Percentiles rank a stretch among this genome's conserved stretches.
These are phyloP conservation scores for Suillus americanus DNA, from an alignment of 768 basidiomycete species.

Conservation along the genomic window DNA sequence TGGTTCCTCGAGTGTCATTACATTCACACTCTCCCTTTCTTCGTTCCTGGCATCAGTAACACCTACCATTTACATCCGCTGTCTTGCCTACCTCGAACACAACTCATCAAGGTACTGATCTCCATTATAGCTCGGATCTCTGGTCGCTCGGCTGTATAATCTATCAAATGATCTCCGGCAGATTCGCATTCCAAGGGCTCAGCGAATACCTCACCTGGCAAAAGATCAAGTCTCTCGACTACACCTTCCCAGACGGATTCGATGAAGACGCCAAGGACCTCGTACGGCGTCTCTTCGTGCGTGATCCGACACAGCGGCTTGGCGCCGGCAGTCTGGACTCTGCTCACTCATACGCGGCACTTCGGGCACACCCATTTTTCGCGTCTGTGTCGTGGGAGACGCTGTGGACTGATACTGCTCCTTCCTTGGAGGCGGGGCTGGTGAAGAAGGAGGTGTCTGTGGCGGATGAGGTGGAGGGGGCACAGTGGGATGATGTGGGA, in stretches of 20 bases:
- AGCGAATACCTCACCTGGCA: constrained; percentile 96
- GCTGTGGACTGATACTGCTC: constrained; percentile 65
- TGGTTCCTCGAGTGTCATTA: not conserved
- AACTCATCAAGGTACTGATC: not conserved
- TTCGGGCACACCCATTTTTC: constrained; percentile 67
- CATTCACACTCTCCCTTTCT: not conserved
- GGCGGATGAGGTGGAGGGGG: constrained; percentile 30
- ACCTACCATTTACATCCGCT: not conserved
- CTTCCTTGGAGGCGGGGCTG: constrained; percentile 57
- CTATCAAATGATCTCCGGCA: constrained; percentile 90
- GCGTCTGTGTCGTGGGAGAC: constrained; percentile 55
- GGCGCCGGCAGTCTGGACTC: constrained; percentile 50
- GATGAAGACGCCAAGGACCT: constrained; percentile 81
- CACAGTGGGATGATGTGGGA: constrained; percentile 53
- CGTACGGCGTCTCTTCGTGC: constrained; percentile 73
- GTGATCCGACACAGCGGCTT: constrained; percentile 57
- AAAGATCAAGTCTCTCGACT: constrained; percentile 87
- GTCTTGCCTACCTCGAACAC: not conserved
- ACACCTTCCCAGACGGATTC: constrained; percentile 84
- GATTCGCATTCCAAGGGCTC: constrained; percentile 86
- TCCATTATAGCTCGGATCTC: constrained; percentile 71
- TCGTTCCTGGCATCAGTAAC: constrained; percentile 1
- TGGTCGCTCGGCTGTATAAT: constrained; percentile 96
- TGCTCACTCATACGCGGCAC: constrained; percentile 40
- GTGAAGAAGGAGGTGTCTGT: constrained; percentile 44